Percentiles rank a stretch among this genome's conserved stretches.
Evolutionary conservation across 345 rosid genomes (phyloP).

Genomic region (Hibiscus mutabilis): DNA sequence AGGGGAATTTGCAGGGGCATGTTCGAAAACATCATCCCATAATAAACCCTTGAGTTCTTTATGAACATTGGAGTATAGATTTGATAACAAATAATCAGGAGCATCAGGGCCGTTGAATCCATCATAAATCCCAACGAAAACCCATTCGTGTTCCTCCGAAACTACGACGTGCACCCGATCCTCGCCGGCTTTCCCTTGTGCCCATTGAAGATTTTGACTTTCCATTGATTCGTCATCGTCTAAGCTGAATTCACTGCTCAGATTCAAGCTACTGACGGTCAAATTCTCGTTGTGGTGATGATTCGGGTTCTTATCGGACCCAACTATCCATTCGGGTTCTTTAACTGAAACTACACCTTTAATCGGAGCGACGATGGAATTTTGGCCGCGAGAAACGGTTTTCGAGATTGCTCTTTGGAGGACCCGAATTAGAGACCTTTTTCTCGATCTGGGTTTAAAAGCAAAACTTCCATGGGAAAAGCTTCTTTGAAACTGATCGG

Average conservation of each 20-base stretch:
- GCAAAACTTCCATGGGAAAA: conserved; percentile 69
- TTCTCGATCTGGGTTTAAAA: conserved; percentile 43
- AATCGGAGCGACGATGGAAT: conserved; percentile 73
- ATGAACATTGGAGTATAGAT: conserved; percentile 66
- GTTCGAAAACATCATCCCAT: conserved; percentile 71
- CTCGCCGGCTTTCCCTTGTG: neutral
- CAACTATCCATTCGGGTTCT: conserved; percentile 67
- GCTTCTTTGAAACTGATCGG: conserved; percentile 69
- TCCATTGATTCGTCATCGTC: conserved; percentile 68
- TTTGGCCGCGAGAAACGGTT: conserved; percentile 53
- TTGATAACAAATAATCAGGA: conserved; percentile 25
- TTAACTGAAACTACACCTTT: conserved; percentile 41
- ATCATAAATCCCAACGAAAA: neutral
- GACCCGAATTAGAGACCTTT: conserved; percentile 57
- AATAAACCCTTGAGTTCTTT: conserved; percentile 82
- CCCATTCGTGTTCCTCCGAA: neutral
- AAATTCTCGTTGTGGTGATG: conserved; percentile 48
- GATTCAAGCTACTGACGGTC: conserved; percentile 50
- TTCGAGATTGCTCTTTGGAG: conserved; percentile 69
- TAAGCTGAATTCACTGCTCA: conserved; percentile 71
- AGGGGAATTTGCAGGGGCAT: conserved; percentile 23
- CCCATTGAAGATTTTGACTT: conserved; percentile 51
- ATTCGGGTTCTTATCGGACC: conserved; percentile 36
- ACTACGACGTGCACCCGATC: neutral
- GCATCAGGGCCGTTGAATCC: neutral